phyloP scores from a whole-genome alignment of 768 basidiomycete species.

The Trametes cingulata region DNA sequence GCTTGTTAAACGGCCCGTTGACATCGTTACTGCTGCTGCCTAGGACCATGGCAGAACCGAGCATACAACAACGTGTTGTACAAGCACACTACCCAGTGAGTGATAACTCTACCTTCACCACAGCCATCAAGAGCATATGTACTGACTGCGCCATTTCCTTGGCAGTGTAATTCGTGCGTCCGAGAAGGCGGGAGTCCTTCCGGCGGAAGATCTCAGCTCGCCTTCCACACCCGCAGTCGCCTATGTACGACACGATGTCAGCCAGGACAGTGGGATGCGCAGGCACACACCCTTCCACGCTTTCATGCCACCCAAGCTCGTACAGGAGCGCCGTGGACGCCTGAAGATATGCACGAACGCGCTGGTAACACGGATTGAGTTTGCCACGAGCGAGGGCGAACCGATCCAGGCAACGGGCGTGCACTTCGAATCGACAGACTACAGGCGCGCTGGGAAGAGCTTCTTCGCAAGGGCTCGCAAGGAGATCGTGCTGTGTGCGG shows the following conservation, averaged over 20 bases:
- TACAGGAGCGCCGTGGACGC: slow-evolving; percentile 3
- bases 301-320: slow-evolving; percentile 18
- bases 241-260: slow-evolving; percentile 21
- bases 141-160: not conserved
- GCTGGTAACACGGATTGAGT: slow-evolving; percentile 4
- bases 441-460: slow-evolving; percentile 3
- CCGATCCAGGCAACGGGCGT: slow-evolving; percentile 1
- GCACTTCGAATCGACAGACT: slow-evolving; percentile 6
- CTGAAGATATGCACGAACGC: slow-evolving; percentile 27
- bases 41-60: slow-evolving; percentile 20
- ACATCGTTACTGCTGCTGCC: not conserved
- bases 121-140: too few species aligned
- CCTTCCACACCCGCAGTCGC: slow-evolving; percentile 18
- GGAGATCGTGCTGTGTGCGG: slow-evolving; percentile 24
- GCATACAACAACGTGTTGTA: slow-evolving; percentile 5
- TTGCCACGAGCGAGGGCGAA: not conserved
- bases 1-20: not conserved
- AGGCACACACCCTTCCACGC: slow-evolving; percentile 25
- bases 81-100: slow-evolving; percentile 5
- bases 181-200: slow-evolving; percentile 16
- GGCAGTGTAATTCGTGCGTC: slow-evolving; percentile 17
- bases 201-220: slow-evolving; percentile 20
- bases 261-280: slow-evolving; percentile 14
- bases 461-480: slow-evolving; percentile 15
- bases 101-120: too few species aligned